Base-by-base conservation (phyloP, 2,329 filamentous ascomycete species). In the Apiospora hydei region DNA sequence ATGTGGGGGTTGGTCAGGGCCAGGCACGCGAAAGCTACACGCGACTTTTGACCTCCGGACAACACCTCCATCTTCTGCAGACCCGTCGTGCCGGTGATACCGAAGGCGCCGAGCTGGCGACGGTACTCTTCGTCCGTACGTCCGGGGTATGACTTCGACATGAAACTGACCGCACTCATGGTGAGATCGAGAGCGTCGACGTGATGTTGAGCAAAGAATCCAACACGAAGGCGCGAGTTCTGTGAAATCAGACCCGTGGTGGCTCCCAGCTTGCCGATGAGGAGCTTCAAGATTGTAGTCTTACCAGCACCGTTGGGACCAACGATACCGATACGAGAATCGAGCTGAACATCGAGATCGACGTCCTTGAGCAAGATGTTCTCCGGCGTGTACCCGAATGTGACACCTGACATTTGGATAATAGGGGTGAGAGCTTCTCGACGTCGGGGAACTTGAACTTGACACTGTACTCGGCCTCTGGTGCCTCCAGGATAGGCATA, bases 261-360 rank as follows among this genome's bases (percentile, higher is more conserved):
- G 4, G 96, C 90, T 72, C 90, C 83, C 34, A 99, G 88, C 78
- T 94, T 94, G 74, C 94, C 94, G 75, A 96, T 98, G 73, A 99
- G 91, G n/a, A 99, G 90, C 84, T 98, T 98, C 77, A 99, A 87
- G n/a, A 98, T 93, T 0, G 96, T 99, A 3, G 96, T 99, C 85
- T 99, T 99, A 88, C 96, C 96, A 64, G 96, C 96, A 83, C 96
- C 96, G 88, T 99, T 99, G 79, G 96, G 96, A 21, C 96, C 96
- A n/a, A 99, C 96, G 80, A 99, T 99, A 80, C 96, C 96, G 78
- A 99, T 99, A 75, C 96, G 93, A 11, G 96, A 98, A 84, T 99
- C 96, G 57, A 99, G 92, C 83, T 99, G 96, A 21, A 99, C 96
- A 81, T 98, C 96, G 34, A 99, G 88, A 79, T 99, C 96, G 73